Percentiles rank a stretch among this genome's conserved stretches.
These are phyloP conservation scores for Camellia japonica DNA, from an alignment of 148 eudicot genomes.

Conservation along the genomic window DNA sequence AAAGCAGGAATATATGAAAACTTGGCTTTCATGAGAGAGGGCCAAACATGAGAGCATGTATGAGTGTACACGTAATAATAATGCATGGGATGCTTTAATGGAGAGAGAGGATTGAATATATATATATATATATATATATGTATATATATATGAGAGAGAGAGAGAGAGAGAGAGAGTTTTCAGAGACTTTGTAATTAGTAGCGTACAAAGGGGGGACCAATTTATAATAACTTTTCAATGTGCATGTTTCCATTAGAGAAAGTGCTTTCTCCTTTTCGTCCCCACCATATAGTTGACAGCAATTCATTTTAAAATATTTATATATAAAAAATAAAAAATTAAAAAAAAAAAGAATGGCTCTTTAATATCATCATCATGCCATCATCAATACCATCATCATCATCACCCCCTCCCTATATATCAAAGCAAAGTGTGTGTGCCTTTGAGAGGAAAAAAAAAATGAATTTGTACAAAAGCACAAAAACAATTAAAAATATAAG, in stretches of 20 bases:
- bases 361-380: slow-evolving; percentile 33
- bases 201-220: slow-evolving; percentile 12
- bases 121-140: too few species aligned
- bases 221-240: slow-evolving; percentile 15
- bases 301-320: not conserved
- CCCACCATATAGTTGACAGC: slow-evolving; percentile 16
- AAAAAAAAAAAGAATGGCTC: too few species aligned
- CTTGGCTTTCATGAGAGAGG: not conserved
- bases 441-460: too few species aligned
- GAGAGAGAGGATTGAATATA: not conserved
- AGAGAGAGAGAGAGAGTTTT: too few species aligned
- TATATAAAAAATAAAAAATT: not conserved
- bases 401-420: not conserved
- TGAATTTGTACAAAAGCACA: not conserved
- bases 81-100: slow-evolving; percentile 25
- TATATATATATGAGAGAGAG: not conserved
- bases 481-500: not conserved
- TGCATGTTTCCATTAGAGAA: slow-evolving; percentile 29
- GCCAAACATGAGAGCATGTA: slow-evolving; percentile 17
- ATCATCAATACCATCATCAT: slow-evolving; percentile 30
- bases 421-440: not conserved
- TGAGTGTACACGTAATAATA: slow-evolving; percentile 20
- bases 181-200: too few species aligned
- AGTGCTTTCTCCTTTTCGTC: slow-evolving; percentile 12
- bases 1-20: not conserved